These are phyloP conservation scores for Crithidia brevicula DNA, from an alignment of 208 protist species.

Conservation along the genomic window DNA sequence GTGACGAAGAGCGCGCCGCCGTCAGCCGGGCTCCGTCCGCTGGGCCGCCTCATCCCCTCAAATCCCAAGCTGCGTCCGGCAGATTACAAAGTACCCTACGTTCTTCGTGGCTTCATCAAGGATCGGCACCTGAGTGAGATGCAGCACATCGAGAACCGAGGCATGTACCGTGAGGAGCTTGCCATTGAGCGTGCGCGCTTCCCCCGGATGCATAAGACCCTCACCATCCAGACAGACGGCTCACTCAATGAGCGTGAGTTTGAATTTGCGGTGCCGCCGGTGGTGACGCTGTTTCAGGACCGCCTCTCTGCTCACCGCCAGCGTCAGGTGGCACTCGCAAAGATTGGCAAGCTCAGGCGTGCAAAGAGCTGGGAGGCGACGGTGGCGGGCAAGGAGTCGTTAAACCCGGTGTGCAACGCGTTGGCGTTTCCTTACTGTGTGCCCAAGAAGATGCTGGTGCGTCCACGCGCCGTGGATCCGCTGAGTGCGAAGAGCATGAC, in stretches of 20 bases:
- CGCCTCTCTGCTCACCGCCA: constrained; percentile 78
- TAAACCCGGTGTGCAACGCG: constrained; percentile 82
- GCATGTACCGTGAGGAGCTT: constrained; percentile 91
- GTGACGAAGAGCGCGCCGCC: constrained; percentile 80
- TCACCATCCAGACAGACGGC: constrained; percentile 88
- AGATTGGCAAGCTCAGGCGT: constrained; percentile 79
- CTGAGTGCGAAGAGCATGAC: constrained; percentile 55
- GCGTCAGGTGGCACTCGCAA: constrained; percentile 80
- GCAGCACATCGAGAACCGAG: constrained; percentile 91
- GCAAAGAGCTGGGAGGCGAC: constrained; percentile 74
- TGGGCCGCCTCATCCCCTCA: constrained; percentile 50
- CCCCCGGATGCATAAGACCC: constrained; percentile 76
- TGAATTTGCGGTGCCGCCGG: constrained; percentile 86
- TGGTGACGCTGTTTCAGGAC: constrained; percentile 87
- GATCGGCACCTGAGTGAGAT: constrained; percentile 85
- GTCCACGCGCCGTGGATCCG: constrained; percentile 61
- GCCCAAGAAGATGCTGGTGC: constrained; percentile 72
- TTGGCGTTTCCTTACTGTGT: constrained; percentile 89
- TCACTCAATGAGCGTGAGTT: constrained; percentile 89
- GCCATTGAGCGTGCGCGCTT: constrained; percentile 86
- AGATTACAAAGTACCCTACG: constrained; percentile 89
- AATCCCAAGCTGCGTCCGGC: constrained; percentile 70
- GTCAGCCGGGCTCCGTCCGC: constrained; percentile 62
- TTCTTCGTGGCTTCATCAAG: constrained; percentile 85
- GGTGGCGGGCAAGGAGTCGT: constrained; percentile 44